phyloP scores from a whole-genome alignment of 2,329 filamentous ascomycete species.

The Monosporascus ibericus region DNA sequence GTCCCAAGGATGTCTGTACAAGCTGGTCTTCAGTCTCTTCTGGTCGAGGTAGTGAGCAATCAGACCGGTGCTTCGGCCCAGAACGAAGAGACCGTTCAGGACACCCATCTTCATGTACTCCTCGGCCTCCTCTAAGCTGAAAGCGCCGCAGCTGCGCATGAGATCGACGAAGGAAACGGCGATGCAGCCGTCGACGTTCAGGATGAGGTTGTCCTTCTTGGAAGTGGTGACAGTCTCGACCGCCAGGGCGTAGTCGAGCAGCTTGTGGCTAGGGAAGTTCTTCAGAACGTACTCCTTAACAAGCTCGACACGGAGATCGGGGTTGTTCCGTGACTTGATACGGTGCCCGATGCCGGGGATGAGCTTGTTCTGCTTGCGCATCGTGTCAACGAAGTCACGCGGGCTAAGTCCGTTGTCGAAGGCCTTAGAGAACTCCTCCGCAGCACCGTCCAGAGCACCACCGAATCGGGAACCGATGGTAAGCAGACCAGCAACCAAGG shows the following conservation, averaged over 20 bases:
- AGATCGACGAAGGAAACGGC: slow-evolving; percentile 98
- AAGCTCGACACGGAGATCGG: slow-evolving; percentile 97
- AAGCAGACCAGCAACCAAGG: slow-evolving; percentile 90
- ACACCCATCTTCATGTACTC: slow-evolving; percentile 99
- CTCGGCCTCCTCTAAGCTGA: slow-evolving; percentile 92
- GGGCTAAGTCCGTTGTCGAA: slow-evolving; percentile 97
- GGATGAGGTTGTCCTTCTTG: slow-evolving; percentile 99
- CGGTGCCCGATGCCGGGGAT: slow-evolving; percentile 99
- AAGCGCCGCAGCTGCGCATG: slow-evolving; percentile 94
- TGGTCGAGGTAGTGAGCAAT: slow-evolving; percentile 99
- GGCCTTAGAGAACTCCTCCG: slow-evolving; percentile 96
- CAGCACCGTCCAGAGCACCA: slow-evolving; percentile 95
- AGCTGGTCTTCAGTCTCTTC: slow-evolving; percentile 96
- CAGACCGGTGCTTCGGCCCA: slow-evolving; percentile 93
- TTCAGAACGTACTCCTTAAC: slow-evolving; percentile 98
- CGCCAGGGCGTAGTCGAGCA: slow-evolving; percentile 96
- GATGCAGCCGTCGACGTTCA: slow-evolving; percentile 97
- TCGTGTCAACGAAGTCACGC: slow-evolving; percentile 96
- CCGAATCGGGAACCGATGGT: slow-evolving; percentile 98
- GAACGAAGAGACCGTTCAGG: slow-evolving; percentile 97
- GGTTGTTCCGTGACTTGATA: slow-evolving; percentile 99
- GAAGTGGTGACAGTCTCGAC: slow-evolving; percentile 98
- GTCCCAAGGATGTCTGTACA: slow-evolving; percentile 99
- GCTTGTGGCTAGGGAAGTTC: slow-evolving; percentile 96
- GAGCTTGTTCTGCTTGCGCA: slow-evolving; percentile 99